Base-by-base conservation (phyloP, 2,329 filamentous ascomycete genomes). In the Aureobasidium pullulans region DNA sequence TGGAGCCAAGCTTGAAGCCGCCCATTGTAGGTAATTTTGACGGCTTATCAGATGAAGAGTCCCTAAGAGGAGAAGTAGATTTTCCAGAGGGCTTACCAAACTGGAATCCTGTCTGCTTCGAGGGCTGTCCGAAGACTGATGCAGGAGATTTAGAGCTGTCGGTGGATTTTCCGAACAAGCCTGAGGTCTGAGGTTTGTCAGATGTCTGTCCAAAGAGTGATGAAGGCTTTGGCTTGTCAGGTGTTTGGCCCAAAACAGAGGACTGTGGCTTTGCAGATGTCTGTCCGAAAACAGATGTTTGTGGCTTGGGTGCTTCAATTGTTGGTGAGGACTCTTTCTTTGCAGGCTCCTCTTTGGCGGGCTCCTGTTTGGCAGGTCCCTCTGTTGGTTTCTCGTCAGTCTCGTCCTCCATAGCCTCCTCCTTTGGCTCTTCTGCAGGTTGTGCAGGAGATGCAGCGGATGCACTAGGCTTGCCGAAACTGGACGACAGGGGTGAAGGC, bases 1-100 rank as follows among this genome's bases (percentile, higher is more conserved):
- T 85, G 32, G 83, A 85, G 40, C 81, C 80, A 15, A 90, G 76
- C 65, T 87, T 86, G 73, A 90, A 90, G 0, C 82, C 79, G n/a
- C 65, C 43, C 42, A 63, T 60, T 31, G 70, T 70, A 37, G 71
- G 73, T 6, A 74, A 61, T 34, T 69, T 69, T 29, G 65, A 63
- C 10, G 66, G 60, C 9, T 65, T 66, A 23, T 58, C 57, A 7
- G 32, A 15, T n/a, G 52, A 46, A 6, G 53, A 57, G 4, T 57
- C 19, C 34, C 59, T 48, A 49, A 44, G 54, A 57, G 62, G 37
- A 36, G 64, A 64, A n/a, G 42, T 31, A n/a, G 54, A 19, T 19
- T 34, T 48, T 39, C 36, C 43, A 28, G 62, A 64, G 10, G 64
- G 64, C 58, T 64, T 63, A 37, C 65, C 60, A 48, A 64, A 62